These are phyloP conservation scores for Diaporthe ilicicola DNA, from an alignment of 2,329 filamentous ascomycete genomes.

Conservation along the genomic window DNA sequence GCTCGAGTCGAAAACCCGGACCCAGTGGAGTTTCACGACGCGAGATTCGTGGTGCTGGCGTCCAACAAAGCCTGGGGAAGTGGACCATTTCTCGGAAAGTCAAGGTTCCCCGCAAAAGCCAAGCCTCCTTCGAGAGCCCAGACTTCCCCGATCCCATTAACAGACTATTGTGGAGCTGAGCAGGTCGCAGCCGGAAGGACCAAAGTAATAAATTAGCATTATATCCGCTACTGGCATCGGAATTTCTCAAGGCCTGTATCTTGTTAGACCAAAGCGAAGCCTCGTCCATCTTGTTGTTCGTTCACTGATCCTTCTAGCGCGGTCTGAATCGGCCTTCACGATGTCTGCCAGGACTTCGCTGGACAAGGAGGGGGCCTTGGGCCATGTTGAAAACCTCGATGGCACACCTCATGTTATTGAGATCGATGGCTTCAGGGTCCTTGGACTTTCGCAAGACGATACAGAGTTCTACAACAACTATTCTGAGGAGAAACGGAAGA, in stretches of 20 bases:
- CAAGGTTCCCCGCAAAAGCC: slow-evolving; percentile 24
- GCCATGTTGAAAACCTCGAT: slow-evolving; percentile 32
- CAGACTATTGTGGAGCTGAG: neutral
- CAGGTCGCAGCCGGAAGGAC: neutral
- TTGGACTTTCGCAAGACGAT: slow-evolving; percentile 41
- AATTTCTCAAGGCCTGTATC: neutral
- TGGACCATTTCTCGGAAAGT: neutral
- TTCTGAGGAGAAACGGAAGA: slow-evolving; percentile 38
- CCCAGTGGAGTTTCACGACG: neutral
- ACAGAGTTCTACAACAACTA: slow-evolving; percentile 43
- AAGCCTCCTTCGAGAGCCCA: slow-evolving; percentile 11
- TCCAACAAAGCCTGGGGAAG: neutral
- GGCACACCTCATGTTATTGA: slow-evolving; percentile 35
- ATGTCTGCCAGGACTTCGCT: slow-evolving; percentile 10
- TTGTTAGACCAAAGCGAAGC: neutral
- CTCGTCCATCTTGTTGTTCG: neutral
- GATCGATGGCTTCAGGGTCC: slow-evolving; percentile 43
- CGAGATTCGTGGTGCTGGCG: neutral
- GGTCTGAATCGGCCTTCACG: neutral
- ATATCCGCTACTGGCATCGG: neutral
- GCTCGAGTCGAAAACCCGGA: neutral
- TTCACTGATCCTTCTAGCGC: neutral
- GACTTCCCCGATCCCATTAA: slow-evolving; percentile 12
- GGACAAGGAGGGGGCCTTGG: slow-evolving; percentile 6
- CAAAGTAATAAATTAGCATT: neutral